phyloP scores from a whole-genome alignment of 228 moss, liverwort and hornwort genomes.

The Sphagnum magellanicum region DNA sequence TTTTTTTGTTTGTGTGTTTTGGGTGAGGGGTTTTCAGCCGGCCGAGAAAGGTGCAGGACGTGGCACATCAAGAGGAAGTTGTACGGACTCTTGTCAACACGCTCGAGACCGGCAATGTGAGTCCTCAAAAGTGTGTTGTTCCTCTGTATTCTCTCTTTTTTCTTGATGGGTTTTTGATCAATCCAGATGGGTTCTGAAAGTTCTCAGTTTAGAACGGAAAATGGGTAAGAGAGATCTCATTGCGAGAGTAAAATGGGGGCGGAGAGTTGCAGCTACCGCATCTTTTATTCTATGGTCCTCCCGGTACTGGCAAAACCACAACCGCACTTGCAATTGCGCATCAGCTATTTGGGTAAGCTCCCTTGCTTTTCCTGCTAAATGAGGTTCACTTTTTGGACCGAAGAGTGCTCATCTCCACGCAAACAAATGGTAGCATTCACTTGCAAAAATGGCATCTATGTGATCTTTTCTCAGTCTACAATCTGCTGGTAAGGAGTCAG shows the following conservation, averaged over 20 bases:
- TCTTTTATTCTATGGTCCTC: constrained; percentile 83
- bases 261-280: constrained; percentile 56
- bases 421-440: no score
- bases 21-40: constrained; percentile 34
- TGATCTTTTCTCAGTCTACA: background rate
- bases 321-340: constrained; percentile 93
- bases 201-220: background rate
- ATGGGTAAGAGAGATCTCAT: background rate
- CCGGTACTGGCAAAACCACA: constrained; percentile 95
- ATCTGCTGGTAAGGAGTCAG: background rate
- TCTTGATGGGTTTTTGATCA: background rate
- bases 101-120: constrained; percentile 89
- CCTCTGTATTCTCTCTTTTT: no score
- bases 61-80: constrained; percentile 96
- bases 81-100: constrained; percentile 81
- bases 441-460: background rate
- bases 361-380: background rate
- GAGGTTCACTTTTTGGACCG: background rate
- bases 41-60: constrained; percentile 83
- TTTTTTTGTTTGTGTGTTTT: background rate
- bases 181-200: background rate
- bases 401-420: no score
- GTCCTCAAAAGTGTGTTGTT: constrained; percentile 4
- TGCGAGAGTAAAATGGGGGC: background rate
- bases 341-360: constrained; percentile 75